Evolutionary conservation across 768 basidiomycete species (phyloP), one percentile per base, ranked within the genome.

Genomic region (Boletus eberwhitei): DNA sequence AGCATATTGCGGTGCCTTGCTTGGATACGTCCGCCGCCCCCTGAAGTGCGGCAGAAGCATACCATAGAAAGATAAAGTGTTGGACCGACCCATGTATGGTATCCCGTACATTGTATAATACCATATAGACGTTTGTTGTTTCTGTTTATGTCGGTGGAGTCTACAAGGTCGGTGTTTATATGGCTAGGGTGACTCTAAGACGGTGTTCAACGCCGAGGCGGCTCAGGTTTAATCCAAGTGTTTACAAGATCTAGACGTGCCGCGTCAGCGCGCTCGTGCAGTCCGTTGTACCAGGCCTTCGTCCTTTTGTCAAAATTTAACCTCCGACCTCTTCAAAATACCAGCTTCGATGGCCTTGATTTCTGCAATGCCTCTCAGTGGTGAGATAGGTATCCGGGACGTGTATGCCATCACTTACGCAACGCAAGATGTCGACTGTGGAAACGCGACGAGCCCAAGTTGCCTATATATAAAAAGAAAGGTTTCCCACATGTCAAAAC

Each of bases 291-390:
- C 45, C 24, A 21, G n/a, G 34, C 24, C 43, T 21, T 8, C 14
- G 13, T 38, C 24, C 14, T 32, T 29, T 17, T 16, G 12, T 67
- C 53, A 65, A 52, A 67, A 62, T 16, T 47, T 48, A 43, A 54
- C 44, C 12, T 65, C 64, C 1, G 59, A 61, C 14, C 47, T 37
- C 17, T 67, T 64, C 52, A 66, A 48, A 45, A 71, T 59, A 13
- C 69, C 68, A 5, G 57, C 57, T 40, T 69, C 69, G 46, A 69
- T 63, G 6, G 67, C 69, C 53, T 60, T 71, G 52, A 69, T 69
- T 45, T 69, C 69, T 69, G 46, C 8, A 22, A 39, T 13, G 5
- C 12, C 5, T n/a, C 12, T 62, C 29, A 60, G 55, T 2, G 11
- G 54, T 9, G 32, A 16, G 34, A 38, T 2, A 12, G 9, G 24